These are phyloP conservation scores for Scleromitrula shiraiana DNA, from an alignment of 2,329 filamentous ascomycete species.

Conservation along the genomic window DNA sequence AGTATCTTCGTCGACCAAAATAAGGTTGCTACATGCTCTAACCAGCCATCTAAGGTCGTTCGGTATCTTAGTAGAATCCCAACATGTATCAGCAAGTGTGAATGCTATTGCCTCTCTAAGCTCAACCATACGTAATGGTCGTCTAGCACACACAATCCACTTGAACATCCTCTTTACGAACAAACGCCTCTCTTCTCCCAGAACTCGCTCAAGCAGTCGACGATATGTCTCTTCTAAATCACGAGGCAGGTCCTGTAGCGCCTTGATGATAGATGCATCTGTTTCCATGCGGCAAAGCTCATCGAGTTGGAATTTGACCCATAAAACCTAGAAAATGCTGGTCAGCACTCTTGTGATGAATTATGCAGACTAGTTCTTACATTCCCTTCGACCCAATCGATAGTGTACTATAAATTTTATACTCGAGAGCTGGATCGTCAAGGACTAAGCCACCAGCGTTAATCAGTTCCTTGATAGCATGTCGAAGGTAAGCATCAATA, in stretches of 20 bases:
- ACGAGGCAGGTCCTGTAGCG: slow-evolving; percentile 10
- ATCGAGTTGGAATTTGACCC: slow-evolving; percentile 14
- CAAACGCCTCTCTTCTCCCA: slow-evolving; percentile 3
- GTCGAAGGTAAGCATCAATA: not conserved
- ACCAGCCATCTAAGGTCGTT: slow-evolving; percentile 1
- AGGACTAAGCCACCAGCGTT: not conserved
- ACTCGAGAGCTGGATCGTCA: not conserved
- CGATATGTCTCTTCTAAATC: slow-evolving; percentile 13
- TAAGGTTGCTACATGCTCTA: not conserved
- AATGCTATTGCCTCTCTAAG: slow-evolving; percentile 9
- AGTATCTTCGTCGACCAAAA: not conserved
- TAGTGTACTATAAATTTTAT: not conserved
- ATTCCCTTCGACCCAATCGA: not conserved
- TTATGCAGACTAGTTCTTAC: not conserved
- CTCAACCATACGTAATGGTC: slow-evolving; percentile 11
- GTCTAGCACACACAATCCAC: slow-evolving; percentile 11
- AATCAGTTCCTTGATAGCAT: not conserved
- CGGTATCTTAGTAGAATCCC: not conserved
- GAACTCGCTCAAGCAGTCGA: slow-evolving; percentile 10
- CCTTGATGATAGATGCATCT: slow-evolving; percentile 7
- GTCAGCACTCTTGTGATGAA: not conserved
- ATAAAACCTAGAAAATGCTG: slow-evolving; percentile 4
- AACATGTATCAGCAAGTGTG: not conserved
- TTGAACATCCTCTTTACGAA: slow-evolving; percentile 12
- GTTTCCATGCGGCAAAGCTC: slow-evolving; percentile 11